Conservation (phyloP, 306 rosid genomes). For the Coriaria nepalensis region DNA sequence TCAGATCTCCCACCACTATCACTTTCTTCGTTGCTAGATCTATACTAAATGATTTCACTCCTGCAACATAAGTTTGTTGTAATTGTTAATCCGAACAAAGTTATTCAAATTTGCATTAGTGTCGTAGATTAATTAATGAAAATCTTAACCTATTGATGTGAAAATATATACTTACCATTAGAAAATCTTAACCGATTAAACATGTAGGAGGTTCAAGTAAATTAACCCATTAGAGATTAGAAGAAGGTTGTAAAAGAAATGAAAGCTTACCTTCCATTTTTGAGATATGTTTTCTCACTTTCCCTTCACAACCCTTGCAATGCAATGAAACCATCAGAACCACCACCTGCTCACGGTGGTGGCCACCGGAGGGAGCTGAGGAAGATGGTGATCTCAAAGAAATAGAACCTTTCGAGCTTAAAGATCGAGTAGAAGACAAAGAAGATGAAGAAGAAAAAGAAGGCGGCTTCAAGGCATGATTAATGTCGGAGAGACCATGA, state of each 20-base stretch:
- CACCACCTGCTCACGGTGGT: conserved; percentile 44
- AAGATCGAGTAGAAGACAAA: neutral
- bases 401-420: neutral
- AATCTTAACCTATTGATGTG: neutral
- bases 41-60: conserved; percentile 76
- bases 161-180: neutral
- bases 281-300: conserved; percentile 50
- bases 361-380: conserved; percentile 16
- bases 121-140: neutral
- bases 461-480: conserved; percentile 6
- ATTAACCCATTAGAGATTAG: too few relatives aligned
- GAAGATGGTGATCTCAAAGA: conserved; percentile 6
- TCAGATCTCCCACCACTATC: conserved; percentile 62
- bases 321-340: conserved; percentile 53
- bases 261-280: conserved; percentile 49
- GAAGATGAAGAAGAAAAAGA: neutral
- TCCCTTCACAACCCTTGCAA: conserved; percentile 63
- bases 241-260: too few relatives aligned
- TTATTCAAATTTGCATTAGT: neutral
- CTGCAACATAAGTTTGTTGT: conserved; percentile 23
- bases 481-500: too few relatives aligned
- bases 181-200: neutral
- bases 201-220: too few relatives aligned
- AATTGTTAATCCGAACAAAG: neutral
- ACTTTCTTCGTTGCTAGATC: conserved; percentile 69